Base-by-base conservation (phyloP, 2,329 filamentous ascomycete species). In the Trichoderma atrobrunneum region DNA sequence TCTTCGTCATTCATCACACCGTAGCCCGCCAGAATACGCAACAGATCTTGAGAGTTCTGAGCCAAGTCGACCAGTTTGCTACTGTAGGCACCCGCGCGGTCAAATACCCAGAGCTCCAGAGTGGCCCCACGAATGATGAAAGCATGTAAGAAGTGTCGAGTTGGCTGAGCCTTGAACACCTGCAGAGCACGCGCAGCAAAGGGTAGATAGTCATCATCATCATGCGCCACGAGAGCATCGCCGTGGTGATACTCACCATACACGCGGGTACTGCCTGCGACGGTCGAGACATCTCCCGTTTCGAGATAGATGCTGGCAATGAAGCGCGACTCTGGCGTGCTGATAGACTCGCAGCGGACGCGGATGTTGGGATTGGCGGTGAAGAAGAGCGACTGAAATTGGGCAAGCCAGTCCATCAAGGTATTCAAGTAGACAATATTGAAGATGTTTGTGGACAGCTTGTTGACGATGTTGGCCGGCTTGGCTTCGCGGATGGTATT, bases 41-140 rank as follows among this genome's bases (percentile, higher is more conserved):
- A 21, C 10, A 48, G 18, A 2, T 5, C 3, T 5, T 21, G 43
- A 48, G 43, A 10, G 8, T 48, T 3, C n/a, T 3, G 5, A n/a
- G 0, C n/a, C 43, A 48, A 10, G 5, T 48, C 10, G 0, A 48
- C 1, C n/a, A 2, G 7, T 1, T 6, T 0, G 43, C 43, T 51
- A 1, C 43, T 51, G 10, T 51, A 51, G 4, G 43, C 43, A 6
- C 43, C 43, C n/a, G n/a, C 18, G 10, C 43, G 43, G n/a, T 51
- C 43, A 51, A 51, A 21, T 0, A 51, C n/a, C 43, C 43, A 51
- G 7, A 51, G 43, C n/a, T 51, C 43, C 43, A 51, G n/a, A 21
- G 43, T 51, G 43, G 43, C 12, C 18, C 43, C 43, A 21, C 3
- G 18, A 21, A 51, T 0, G n/a, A 51, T 5, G 43, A 51, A 51